Conservation (phyloP, 2,329 filamentous ascomycete genomes). For the Microdochium paspali region DNA sequence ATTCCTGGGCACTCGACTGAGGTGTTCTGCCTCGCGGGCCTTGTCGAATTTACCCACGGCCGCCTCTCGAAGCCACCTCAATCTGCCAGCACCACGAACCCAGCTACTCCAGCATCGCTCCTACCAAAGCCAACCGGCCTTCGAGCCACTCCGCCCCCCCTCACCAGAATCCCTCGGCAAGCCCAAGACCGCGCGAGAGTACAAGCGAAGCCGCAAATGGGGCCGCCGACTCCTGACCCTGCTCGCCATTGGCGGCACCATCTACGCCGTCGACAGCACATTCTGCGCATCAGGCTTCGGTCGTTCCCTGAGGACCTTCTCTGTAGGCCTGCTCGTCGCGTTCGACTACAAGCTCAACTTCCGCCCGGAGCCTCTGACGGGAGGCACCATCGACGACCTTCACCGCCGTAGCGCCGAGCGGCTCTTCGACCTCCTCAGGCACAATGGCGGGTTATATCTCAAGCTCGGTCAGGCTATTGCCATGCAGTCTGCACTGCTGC, state of each 20-base stretch:
- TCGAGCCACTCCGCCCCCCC: conserved; percentile 63
- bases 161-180: conserved; percentile 70
- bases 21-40: not conserved
- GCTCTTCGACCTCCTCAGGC: conserved; percentile 69
- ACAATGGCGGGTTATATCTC: conserved; percentile 88
- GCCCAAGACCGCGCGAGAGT: conserved; percentile 61
- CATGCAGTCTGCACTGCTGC: conserved; percentile 92
- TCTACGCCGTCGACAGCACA: conserved; percentile 62
- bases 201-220: conserved; percentile 63
- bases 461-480: conserved; percentile 98
- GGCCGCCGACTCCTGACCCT: conserved; percentile 61
- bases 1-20: not conserved
- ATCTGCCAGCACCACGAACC: conserved; percentile 6
- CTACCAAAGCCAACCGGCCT: conserved; percentile 29
- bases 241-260: conserved; percentile 45
- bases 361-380: conserved; percentile 64
- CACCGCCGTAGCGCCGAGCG: conserved; percentile 78
- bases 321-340: conserved; percentile 68
- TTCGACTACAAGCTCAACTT: conserved; percentile 98
- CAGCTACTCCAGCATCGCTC: conserved; percentile 8
- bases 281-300: conserved; percentile 72
- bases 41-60: not conserved
- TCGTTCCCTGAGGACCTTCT: conserved; percentile 75
- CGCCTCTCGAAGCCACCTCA: not conserved
- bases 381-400: conserved; percentile 64